Evolutionary conservation across 1,284 basidiomycete genomes (phyloP).

Genomic region (Taiwanofungus camphoratus): DNA sequence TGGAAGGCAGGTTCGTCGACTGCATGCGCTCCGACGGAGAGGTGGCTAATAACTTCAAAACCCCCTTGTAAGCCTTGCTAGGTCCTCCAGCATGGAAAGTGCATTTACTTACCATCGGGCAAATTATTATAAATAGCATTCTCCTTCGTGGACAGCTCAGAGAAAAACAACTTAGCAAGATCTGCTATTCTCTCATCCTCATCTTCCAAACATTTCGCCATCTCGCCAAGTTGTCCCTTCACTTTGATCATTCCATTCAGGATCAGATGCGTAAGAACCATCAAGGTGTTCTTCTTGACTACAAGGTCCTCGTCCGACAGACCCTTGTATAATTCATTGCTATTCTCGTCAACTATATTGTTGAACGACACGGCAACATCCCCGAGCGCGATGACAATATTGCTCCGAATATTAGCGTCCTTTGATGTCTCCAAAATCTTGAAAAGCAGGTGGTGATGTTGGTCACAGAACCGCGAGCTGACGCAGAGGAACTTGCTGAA

Average conservation of each 20-base stretch:
- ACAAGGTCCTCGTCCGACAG: constrained; percentile 81
- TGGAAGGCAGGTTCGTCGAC: constrained; percentile 92
- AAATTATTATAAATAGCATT: constrained; percentile 99
- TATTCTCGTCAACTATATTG: constrained; percentile 95
- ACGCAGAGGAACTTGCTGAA: constrained; percentile 98
- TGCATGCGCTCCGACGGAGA: constrained; percentile 90
- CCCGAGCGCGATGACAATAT: constrained; percentile 95
- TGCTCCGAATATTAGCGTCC: constrained; percentile 87
- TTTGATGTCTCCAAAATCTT: constrained; percentile 89
- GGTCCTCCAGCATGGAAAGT: background rate
- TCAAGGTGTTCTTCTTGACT: constrained; percentile 99
- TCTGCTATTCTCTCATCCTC: constrained; percentile 86
- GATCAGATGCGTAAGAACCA: constrained; percentile 97
- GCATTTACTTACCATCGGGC: constrained; percentile 63
- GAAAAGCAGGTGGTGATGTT: constrained; percentile 85
- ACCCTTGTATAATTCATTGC: constrained; percentile 91
- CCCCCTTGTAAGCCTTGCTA: constrained; percentile 1
- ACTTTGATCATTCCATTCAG: constrained; percentile 99
- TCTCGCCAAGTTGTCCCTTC: constrained; percentile 97
- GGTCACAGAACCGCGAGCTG: constrained; percentile 90
- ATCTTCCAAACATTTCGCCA: constrained; percentile 99
- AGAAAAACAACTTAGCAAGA: constrained; percentile 96
- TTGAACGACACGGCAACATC: constrained; percentile 98
- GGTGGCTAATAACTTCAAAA: constrained; percentile 84
- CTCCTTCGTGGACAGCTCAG: constrained; percentile 94